These are phyloP conservation scores for Bacterosira constricta DNA, from an alignment of 108 stramenopile species.

Conservation along the genomic window DNA sequence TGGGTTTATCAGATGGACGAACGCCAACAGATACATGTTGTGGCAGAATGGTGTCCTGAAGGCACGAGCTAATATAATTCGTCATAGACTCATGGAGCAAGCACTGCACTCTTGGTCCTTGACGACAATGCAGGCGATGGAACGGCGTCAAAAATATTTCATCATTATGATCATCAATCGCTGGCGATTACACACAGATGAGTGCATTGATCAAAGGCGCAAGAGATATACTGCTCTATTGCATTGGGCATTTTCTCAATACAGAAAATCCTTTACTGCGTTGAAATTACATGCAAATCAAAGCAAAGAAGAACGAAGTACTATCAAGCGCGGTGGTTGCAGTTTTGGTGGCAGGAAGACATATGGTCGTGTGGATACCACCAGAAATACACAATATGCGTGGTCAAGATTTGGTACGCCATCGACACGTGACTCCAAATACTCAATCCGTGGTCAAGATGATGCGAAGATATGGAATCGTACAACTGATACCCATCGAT, in stretches of 20 bases:
- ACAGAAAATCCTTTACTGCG: conserved; percentile 6
- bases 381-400: too few relatives aligned
- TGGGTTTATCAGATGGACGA: not conserved
- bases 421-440: too few relatives aligned
- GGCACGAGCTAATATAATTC: not conserved
- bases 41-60: not conserved
- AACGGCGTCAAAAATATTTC: conserved; percentile 21
- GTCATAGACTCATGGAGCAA: not conserved
- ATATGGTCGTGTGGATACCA: too few relatives aligned
- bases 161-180: conserved; percentile 44
- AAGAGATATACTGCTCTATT: conserved; percentile 20
- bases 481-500: too few relatives aligned
- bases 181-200: conserved; percentile 27
- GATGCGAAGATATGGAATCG: not conserved
- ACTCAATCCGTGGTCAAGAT: too few relatives aligned
- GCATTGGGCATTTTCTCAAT: conserved; percentile 27
- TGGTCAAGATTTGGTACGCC: too few relatives aligned
- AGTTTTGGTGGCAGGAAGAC: too few relatives aligned
- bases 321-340: too few relatives aligned
- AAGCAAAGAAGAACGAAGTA: conserved; percentile 10
- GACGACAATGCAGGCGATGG: not conserved
- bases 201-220: conserved; percentile 6
- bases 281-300: conserved; percentile 14
- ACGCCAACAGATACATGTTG: not conserved
- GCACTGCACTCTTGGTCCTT: conserved; percentile 20